Percentiles rank a stretch among this genome's conserved stretches.
These are phyloP conservation scores for Zoysia matrella DNA, from an alignment of 202 grass and related monocot species.

Conservation along the genomic window DNA sequence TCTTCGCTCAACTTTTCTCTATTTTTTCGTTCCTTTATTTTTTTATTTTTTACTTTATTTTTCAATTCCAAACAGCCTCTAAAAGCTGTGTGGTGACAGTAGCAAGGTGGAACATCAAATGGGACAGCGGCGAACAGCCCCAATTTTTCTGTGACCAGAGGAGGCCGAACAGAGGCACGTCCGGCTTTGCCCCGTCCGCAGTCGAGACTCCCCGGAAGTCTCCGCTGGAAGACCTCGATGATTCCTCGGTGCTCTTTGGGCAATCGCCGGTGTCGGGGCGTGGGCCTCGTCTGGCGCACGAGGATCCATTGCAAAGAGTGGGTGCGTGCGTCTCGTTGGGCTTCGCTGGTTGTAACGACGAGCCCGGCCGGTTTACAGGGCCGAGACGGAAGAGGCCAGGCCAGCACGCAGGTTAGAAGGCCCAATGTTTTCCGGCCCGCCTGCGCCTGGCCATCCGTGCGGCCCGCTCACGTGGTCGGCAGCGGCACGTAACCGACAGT, in stretches of 20 bases:
- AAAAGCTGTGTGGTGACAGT: too few relatives aligned
- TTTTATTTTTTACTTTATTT: too few relatives aligned
- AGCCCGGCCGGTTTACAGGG: not conserved
- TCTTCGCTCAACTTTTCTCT: too few relatives aligned
- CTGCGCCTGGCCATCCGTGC: not conserved
- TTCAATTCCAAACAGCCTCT: too few relatives aligned
- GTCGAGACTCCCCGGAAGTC: constrained; percentile 21
- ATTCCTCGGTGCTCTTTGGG: not conserved
- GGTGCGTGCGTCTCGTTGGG: not conserved
- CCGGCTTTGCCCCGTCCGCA: constrained; percentile 58
- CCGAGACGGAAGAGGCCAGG: not conserved
- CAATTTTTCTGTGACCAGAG: too few relatives aligned
- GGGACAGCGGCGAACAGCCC: too few relatives aligned
- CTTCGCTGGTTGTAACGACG: not conserved
- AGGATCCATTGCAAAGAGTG: too few relatives aligned
- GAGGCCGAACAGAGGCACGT: too few relatives aligned
- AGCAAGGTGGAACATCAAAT: too few relatives aligned
- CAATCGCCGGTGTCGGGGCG: too few relatives aligned
- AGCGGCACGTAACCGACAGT: not conserved
- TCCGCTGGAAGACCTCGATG: not conserved
- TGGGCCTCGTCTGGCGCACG: too few relatives aligned
- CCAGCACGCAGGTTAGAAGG: not conserved
- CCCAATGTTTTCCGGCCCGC: not conserved
- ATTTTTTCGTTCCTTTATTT: too few relatives aligned
- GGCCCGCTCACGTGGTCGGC: not conserved